These are phyloP conservation scores for Ecytonucleospora hepatopenaei DNA, from an alignment of 371 early-diverging fungal genomes.

Conservation along the genomic window DNA sequence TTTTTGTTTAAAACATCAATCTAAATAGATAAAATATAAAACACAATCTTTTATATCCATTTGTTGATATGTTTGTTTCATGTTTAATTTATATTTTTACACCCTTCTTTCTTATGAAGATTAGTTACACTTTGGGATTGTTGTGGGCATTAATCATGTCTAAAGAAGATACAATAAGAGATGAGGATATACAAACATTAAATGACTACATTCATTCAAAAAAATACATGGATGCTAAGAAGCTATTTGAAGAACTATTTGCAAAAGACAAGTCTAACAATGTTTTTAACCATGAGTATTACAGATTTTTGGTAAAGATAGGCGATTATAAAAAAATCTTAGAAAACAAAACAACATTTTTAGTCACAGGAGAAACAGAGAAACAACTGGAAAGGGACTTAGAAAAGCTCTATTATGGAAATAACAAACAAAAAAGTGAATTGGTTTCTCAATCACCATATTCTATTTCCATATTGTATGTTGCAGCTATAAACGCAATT, in stretches of 20 bases:
- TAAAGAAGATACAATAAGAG: too few species aligned
- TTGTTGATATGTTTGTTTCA: too few species aligned
- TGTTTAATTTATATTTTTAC: too few species aligned
- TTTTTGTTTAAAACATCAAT: too few species aligned
- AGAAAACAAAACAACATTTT: background rate
- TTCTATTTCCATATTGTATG: background rate
- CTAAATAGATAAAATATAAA: too few species aligned
- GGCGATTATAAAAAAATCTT: background rate
- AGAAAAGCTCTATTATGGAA: background rate
- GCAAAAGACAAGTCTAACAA: background rate
- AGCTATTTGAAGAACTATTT: background rate
- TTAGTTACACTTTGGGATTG: too few species aligned
- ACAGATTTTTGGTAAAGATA: background rate
- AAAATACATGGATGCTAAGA: background rate
- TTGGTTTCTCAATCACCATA: background rate
- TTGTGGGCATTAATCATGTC: too few species aligned
- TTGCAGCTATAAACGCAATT: background rate
- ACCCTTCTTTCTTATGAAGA: too few species aligned
- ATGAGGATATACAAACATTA: too few species aligned
- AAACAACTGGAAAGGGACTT: background rate
- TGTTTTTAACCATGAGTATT: background rate
- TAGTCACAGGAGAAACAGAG: background rate
- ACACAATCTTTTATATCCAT: too few species aligned
- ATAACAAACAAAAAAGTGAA: background rate
- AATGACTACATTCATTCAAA: background rate